A percentile compares a stretch with the other conserved stretches of the same genome.
These are phyloP conservation scores for Phoenix roebelenii DNA, from an alignment of 176 grass and related monocot genomes.

Conservation along the genomic window DNA sequence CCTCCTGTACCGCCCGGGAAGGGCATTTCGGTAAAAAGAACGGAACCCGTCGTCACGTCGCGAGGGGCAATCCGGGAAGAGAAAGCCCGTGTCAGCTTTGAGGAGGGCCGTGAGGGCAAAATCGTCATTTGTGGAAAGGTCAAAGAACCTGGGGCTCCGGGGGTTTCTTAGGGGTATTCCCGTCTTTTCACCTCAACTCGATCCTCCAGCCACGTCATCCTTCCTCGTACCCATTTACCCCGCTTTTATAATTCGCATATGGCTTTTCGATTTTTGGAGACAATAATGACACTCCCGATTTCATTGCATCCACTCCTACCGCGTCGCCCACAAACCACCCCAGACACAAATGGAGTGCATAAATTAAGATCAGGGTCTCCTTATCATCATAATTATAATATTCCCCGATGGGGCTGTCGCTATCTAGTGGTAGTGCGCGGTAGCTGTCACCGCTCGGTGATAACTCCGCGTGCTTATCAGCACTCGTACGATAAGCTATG, in stretches of 20 bases:
- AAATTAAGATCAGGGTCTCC: too few relatives aligned
- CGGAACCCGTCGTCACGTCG: not conserved
- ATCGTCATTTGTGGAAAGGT: constrained; percentile 27
- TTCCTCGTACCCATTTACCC: constrained; percentile 75
- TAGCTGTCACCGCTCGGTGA: constrained; percentile 13
- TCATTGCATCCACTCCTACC: not conserved
- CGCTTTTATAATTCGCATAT: constrained; percentile 2
- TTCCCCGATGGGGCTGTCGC: too few relatives aligned
- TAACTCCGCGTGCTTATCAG: fast-evolving
- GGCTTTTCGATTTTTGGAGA: too few relatives aligned
- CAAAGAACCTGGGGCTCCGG: constrained; percentile 20
- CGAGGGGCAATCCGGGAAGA: constrained; percentile 22
- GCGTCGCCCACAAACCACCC: too few relatives aligned
- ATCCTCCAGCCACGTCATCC: constrained; percentile 52
- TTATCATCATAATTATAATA: too few relatives aligned
- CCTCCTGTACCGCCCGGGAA: too few relatives aligned
- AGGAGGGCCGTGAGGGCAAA: constrained; percentile 17
- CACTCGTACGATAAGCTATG: fast-evolving
- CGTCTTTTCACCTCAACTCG: not conserved
- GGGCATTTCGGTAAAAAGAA: not conserved
- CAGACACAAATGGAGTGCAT: too few relatives aligned
- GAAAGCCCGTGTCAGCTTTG: constrained; percentile 5
- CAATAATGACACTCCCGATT: not conserved
- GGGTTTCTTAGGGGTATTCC: constrained; percentile 1
- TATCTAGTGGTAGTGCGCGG: not conserved